Evolutionary conservation across 2,329 filamentous ascomycete genomes (phyloP).

Genomic region (Gnomoniopsis smithogilvyi): DNA sequence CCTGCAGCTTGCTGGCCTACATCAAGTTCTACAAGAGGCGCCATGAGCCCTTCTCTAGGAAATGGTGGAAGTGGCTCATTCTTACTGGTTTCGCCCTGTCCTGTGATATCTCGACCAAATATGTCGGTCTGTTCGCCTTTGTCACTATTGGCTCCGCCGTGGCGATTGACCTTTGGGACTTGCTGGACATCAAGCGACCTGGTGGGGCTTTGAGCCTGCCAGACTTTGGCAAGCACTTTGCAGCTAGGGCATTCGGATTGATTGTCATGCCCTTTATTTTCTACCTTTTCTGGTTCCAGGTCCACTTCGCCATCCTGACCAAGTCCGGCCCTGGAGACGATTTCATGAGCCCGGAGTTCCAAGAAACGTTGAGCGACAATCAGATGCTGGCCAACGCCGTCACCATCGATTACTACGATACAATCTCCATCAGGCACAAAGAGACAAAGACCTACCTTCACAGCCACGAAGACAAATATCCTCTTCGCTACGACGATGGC

Average conservation of each 20-base stretch:
- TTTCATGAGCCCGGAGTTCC: constrained; percentile 98
- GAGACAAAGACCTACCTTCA: constrained; percentile 96
- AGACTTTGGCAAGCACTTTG: constrained; percentile 86
- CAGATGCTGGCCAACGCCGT: constrained; percentile 84
- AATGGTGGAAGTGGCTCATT: constrained; percentile 99
- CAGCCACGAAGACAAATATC: constrained; percentile 86
- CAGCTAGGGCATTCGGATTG: constrained; percentile 78
- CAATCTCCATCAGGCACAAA: constrained; percentile 87
- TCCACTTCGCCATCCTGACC: constrained; percentile 88
- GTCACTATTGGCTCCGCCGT: constrained; percentile 95
- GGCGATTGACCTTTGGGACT: constrained; percentile 89
- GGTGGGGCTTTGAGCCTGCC: constrained; percentile 76
- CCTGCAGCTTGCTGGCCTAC: constrained; percentile 88
- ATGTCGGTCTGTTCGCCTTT: constrained; percentile 95
- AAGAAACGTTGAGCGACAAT: constrained; percentile 95
- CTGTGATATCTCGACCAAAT: constrained; percentile 98
- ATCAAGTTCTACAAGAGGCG: constrained; percentile 97
- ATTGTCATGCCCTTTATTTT: constrained; percentile 93
- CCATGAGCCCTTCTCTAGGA: constrained; percentile 82
- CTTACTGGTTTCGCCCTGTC: constrained; percentile 91
- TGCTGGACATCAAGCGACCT: constrained; percentile 83
- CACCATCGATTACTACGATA: constrained; percentile 85
- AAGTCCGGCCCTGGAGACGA: constrained; percentile 93
- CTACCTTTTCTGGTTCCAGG: constrained; percentile 99
- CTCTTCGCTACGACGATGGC: constrained; percentile 93